A percentile compares a stretch with the other conserved stretches of the same genome.
These are phyloP conservation scores for Earliella scabrosa DNA, from an alignment of 1,284 basidiomycete species.

Conservation along the genomic window DNA sequence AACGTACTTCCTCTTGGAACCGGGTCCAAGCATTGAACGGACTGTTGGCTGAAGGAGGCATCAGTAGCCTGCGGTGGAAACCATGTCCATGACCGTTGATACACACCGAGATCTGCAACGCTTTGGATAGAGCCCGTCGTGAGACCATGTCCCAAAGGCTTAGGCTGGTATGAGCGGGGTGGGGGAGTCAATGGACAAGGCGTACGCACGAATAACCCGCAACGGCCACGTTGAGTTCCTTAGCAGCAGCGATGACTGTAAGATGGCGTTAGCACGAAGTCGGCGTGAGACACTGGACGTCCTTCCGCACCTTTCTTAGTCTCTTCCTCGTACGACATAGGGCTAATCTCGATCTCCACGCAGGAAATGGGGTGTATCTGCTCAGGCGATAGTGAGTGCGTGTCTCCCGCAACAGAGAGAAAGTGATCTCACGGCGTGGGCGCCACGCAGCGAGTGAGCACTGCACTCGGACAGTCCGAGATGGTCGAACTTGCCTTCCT, in stretches of 20 bases:
- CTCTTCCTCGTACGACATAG: slow-evolving; percentile 53
- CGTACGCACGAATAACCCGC: slow-evolving; percentile 52
- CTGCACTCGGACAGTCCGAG: slow-evolving; percentile 54
- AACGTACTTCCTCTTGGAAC: slow-evolving; percentile 8
- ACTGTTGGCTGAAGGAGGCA: not conserved
- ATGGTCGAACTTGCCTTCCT: slow-evolving; percentile 49
- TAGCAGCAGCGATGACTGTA: slow-evolving; percentile 40
- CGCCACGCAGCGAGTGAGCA: slow-evolving; percentile 47
- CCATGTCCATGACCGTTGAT: too few relatives aligned
- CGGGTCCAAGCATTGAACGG: not conserved
- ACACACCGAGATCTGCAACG: slow-evolving; percentile 44
- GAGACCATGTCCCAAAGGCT: slow-evolving; percentile 60
- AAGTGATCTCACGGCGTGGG: slow-evolving; percentile 8
- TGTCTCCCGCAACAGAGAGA: too few relatives aligned
- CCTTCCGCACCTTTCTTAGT: slow-evolving; percentile 40
- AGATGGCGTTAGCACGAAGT: not conserved
- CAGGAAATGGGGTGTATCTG: slow-evolving; percentile 47
- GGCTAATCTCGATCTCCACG: slow-evolving; percentile 59
- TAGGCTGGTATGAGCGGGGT: slow-evolving; percentile 6
- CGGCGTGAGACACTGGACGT: not conserved
- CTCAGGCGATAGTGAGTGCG: not conserved
- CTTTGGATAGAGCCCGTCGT: slow-evolving; percentile 53
- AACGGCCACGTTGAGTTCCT: slow-evolving; percentile 55
- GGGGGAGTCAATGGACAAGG: not conserved
- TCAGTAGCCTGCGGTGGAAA: not conserved